These are phyloP conservation scores for Wickerhamiella parazyma DNA, from an alignment of 805 yeast genomes.

Conservation along the genomic window DNA sequence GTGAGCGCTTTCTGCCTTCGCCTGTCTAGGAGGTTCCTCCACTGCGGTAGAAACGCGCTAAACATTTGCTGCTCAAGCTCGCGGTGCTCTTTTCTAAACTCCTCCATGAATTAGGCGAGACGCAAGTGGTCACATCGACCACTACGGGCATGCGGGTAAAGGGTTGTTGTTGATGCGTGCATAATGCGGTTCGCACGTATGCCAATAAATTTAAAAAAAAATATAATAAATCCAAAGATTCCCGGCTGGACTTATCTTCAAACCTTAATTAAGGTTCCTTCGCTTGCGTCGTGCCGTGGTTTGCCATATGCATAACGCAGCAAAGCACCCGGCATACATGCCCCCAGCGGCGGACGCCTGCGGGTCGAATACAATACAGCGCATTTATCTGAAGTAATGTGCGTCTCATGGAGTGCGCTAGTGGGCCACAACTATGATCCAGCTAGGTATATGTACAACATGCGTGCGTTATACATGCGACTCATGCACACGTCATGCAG, in stretches of 20 bases:
- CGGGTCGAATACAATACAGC: too few species aligned
- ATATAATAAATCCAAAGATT: too few species aligned
- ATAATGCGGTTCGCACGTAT: too few species aligned
- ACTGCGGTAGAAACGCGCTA: not conserved
- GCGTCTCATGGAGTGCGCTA: too few species aligned
- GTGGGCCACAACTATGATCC: not conserved
- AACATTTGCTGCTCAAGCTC: not conserved
- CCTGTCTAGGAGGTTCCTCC: conserved; percentile 31
- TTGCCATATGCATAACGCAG: not conserved
- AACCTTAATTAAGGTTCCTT: too few species aligned
- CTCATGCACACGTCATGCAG: not conserved
- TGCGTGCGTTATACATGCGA: not conserved
- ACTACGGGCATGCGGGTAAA: too few species aligned
- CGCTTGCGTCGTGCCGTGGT: not conserved
- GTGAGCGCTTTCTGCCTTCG: conserved; percentile 37
- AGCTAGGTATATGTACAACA: not conserved
- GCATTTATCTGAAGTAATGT: too few species aligned
- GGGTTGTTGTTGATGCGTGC: too few species aligned
- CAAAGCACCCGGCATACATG: too few species aligned
- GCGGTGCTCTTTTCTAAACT: conserved; percentile 1
- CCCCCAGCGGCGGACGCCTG: too few species aligned
- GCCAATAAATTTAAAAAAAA: too few species aligned
- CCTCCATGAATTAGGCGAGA: not conserved
- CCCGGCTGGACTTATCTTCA: too few species aligned
- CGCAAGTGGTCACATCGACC: not conserved